These are phyloP conservation scores for Amanita jacksonii DNA, from an alignment of 768 basidiomycete species.

Conservation along the genomic window DNA sequence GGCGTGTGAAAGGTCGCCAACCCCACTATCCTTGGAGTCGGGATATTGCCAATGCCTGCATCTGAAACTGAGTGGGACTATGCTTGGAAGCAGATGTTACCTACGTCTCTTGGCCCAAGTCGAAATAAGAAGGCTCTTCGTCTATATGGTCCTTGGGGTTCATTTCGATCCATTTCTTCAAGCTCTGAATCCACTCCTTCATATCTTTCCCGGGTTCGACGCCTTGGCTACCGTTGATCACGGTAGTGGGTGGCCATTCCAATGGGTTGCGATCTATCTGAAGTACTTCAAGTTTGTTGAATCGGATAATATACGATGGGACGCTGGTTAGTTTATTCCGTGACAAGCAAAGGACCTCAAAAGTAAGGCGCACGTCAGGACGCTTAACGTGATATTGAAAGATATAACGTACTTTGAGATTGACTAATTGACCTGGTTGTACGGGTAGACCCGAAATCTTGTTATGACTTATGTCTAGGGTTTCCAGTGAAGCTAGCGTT, in stretches of 20 bases:
- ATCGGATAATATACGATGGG: slow-evolving; percentile 70
- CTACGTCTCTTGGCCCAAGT: slow-evolving; percentile 33
- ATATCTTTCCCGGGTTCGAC: slow-evolving; percentile 39
- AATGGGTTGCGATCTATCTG: slow-evolving; percentile 89
- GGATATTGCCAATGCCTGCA: slow-evolving; percentile 35
- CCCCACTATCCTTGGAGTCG: slow-evolving; percentile 24
- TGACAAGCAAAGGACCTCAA: slow-evolving; percentile 75
- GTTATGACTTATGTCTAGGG: slow-evolving; percentile 91
- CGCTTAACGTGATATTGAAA: not conserved
- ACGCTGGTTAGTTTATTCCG: slow-evolving; percentile 77
- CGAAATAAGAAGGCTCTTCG: slow-evolving; percentile 40
- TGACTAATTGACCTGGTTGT: slow-evolving; percentile 66
- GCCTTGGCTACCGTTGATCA: slow-evolving; percentile 36
- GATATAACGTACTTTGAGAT: slow-evolving; percentile 51
- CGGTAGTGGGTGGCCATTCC: slow-evolving; percentile 76
- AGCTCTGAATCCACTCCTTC: slow-evolving; percentile 59
- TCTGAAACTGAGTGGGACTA: not conserved
- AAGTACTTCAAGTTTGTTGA: slow-evolving; percentile 64
- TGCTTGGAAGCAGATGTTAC: slow-evolving; percentile 11
- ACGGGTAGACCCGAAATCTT: slow-evolving; percentile 74
- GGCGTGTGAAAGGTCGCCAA: slow-evolving; percentile 38
- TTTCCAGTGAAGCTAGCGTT: slow-evolving; percentile 79
- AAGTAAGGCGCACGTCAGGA: not conserved
- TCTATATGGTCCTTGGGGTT: slow-evolving; percentile 30
- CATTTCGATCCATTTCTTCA: slow-evolving; percentile 71